These are phyloP conservation scores for Isatis tinctoria DNA, from an alignment of 345 rosid species.

Conservation along the genomic window DNA sequence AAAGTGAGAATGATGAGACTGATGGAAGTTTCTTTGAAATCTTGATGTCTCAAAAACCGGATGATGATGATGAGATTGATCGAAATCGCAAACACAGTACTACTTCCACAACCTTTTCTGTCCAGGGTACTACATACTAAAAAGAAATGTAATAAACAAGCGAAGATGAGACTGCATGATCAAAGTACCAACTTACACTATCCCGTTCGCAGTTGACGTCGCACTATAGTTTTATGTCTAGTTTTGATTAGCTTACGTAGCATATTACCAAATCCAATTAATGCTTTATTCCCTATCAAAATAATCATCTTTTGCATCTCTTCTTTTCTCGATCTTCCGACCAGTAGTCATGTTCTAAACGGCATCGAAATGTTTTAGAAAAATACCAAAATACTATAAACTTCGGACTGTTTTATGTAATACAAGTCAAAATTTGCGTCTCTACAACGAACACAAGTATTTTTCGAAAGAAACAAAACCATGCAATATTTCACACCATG, in stretches of 20 bases:
- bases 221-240: neutral
- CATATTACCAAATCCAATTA: neutral
- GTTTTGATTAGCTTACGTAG: neutral
- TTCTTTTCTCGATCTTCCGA: neutral
- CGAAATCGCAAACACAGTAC: too few species aligned
- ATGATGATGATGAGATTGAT: too few species aligned
- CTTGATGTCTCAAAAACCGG: too few species aligned
- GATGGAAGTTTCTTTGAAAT: too few species aligned
- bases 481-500: neutral
- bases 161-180: neutral
- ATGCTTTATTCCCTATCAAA: neutral
- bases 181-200: neutral
- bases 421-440: neutral
- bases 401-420: too few species aligned
- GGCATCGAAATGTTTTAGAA: neutral
- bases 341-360: neutral
- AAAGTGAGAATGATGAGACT: neutral
- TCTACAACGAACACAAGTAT: neutral
- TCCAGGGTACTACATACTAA: too few species aligned
- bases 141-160: too few species aligned
- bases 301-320: neutral
- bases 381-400: neutral
- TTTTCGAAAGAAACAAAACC: neutral
- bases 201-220: neutral
- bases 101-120: too few species aligned